Conservation (phyloP, 495 filamentous ascomycete species). For the Penicillium arizonense region DNA sequence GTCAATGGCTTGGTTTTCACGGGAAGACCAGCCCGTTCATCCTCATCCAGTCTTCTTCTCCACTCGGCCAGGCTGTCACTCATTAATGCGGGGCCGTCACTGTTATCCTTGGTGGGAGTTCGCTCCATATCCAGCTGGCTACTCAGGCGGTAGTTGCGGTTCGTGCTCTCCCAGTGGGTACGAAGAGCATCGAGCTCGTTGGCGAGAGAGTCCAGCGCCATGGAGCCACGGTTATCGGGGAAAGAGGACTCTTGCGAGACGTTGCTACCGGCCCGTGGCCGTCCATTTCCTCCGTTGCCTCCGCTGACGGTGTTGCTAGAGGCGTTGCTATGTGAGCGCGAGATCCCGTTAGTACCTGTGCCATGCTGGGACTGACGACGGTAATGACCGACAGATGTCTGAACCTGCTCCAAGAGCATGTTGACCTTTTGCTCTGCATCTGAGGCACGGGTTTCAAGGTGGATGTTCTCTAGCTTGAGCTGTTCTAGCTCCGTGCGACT, state of each 20-base stretch:
- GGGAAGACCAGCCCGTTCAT: slow-evolving; percentile 42
- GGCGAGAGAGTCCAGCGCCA: slow-evolving; percentile 87
- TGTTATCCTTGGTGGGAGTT: slow-evolving; percentile 53
- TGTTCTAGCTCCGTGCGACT: slow-evolving; percentile 71
- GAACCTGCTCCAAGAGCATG: slow-evolving; percentile 90
- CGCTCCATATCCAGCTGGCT: slow-evolving; percentile 82
- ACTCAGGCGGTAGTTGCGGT: slow-evolving; percentile 87
- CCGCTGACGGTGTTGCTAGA: slow-evolving; percentile 37
- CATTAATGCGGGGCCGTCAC: slow-evolving; percentile 46
- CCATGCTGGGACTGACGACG: slow-evolving; percentile 70
- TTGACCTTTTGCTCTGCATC: slow-evolving; percentile 93
- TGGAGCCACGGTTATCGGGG: slow-evolving; percentile 67
- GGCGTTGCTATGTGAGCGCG: slow-evolving; percentile 45
- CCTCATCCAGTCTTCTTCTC: slow-evolving; percentile 69
- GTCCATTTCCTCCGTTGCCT: slow-evolving; percentile 15
- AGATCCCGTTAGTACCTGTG: slow-evolving; percentile 38
- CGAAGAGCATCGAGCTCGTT: slow-evolving; percentile 86
- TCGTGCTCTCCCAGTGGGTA: slow-evolving; percentile 91
- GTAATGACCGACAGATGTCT: slow-evolving; percentile 90
- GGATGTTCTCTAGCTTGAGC: slow-evolving; percentile 74
- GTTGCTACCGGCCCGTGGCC: slow-evolving; percentile 41
- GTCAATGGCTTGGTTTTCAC: slow-evolving; percentile 29
- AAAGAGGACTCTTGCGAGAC: slow-evolving; percentile 62
- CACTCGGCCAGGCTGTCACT: slow-evolving; percentile 72
- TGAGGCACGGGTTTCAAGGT: slow-evolving; percentile 75